Base-by-base conservation (phyloP, 371 early-diverging fungal species). In the Mucor sp. region DNA sequence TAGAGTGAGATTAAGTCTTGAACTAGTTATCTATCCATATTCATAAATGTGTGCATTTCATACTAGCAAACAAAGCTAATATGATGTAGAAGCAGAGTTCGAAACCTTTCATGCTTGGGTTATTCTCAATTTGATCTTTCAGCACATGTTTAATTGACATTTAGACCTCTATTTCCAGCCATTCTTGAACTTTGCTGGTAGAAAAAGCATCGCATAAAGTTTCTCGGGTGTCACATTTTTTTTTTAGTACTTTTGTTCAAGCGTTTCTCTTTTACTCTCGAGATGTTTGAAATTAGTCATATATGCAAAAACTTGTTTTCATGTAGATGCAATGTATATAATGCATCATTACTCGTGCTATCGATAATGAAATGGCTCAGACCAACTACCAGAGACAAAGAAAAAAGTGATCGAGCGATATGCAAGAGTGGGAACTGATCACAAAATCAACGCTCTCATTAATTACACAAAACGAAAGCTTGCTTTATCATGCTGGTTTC, bases 361-460 rank as follows among this genome's bases (percentile, higher is more conserved):
- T 56, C 30, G 30, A 4, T 30, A 15, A 47, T 21, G n/a, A 32
- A 56, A n/a, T 53, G n/a, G 56, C 56, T 56, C 56, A 32, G 56
- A 32, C 56, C 56, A 56, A 56, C n/a, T 23, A 4, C 30, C 6
- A 30, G 6, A 30, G 4, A 44, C n/a, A 12, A 43, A 12, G 19
- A n/a, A 17, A 53, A 56, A 32, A 56, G 19, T 32, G 56, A 56
- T 56, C 56, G 56, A 56, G 28, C 7, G 15, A 17, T 14, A 50
- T 50, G 50, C 50, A 50, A 37, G 50, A 56, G 56, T 56, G 56
- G 56, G 56, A 56, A 56, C 28, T 50, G 50, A 25, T 50, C 50
- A 50, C 50, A 50, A 23, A 48, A 21, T 21, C 17, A 12, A 19
- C 25, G 50, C 50, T 23, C 25, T 3, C 12, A 30, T 5, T 3